Evolutionary conservation across 2,329 filamentous ascomycete genomes (phyloP).

Genomic region (Pseudocercospora fijiensis): DNA sequence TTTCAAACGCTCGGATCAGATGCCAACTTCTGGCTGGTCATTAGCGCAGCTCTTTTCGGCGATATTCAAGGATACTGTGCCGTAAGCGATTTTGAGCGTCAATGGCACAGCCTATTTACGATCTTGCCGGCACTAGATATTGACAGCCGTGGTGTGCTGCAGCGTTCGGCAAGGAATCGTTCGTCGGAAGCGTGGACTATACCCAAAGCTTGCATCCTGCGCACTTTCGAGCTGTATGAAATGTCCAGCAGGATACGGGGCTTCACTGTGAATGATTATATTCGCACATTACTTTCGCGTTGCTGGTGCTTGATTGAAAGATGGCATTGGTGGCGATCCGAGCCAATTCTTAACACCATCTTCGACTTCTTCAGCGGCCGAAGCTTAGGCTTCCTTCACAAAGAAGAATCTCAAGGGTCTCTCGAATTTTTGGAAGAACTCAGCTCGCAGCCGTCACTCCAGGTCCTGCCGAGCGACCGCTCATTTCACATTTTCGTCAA

Average conservation of each 20-base stretch:
- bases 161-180: conserved; percentile 36
- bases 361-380: conserved; percentile 62
- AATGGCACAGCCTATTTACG: conserved; percentile 51
- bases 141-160: conserved; percentile 45
- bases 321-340: conserved; percentile 60
- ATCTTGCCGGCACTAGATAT: conserved; percentile 56
- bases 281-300: conserved; percentile 52
- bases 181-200: conserved; percentile 52
- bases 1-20: conserved; percentile 37
- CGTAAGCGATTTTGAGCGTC: conserved; percentile 39
- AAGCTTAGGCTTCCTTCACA: conserved; percentile 51
- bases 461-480: conserved; percentile 49
- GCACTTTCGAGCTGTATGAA: conserved; percentile 50
- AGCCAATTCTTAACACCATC: conserved; percentile 52
- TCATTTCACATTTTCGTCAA: conserved; percentile 62
- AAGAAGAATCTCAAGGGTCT: conserved; percentile 54
- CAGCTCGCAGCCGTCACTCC: conserved; percentile 45
- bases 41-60: conserved; percentile 39
- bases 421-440: conserved; percentile 55
- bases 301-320: conserved; percentile 54
- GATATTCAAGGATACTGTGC: conserved; percentile 21
- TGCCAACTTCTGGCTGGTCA: conserved; percentile 46
- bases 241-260: conserved; percentile 42
- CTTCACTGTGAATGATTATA: conserved; percentile 55
- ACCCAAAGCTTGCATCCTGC: conserved; percentile 48